Evolutionary conservation across 1,284 basidiomycete genomes (phyloP).

Genomic region (Retiboletus flavoniger): DNA sequence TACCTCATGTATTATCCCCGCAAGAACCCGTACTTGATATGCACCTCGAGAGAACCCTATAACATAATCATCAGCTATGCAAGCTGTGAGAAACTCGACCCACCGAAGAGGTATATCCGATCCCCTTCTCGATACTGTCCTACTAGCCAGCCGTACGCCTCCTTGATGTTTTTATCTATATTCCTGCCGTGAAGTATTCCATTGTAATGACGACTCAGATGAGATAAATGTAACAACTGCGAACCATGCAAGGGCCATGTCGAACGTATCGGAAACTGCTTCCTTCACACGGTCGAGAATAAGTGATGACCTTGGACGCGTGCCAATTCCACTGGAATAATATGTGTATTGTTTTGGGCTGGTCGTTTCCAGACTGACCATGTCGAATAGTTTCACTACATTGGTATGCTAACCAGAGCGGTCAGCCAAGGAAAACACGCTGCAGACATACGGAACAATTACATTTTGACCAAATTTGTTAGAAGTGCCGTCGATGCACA

Average conservation of each 20-base stretch:
- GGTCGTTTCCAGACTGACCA: slow-evolving; percentile 22
- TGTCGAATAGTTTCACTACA: slow-evolving; percentile 34
- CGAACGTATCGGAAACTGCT: slow-evolving; percentile 20
- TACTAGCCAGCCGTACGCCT: slow-evolving; percentile 34
- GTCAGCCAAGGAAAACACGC: slow-evolving; percentile 5
- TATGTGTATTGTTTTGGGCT: slow-evolving; percentile 30
- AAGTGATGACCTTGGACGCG: slow-evolving; percentile 26
- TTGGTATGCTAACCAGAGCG: slow-evolving; percentile 34
- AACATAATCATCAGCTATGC: not conserved
- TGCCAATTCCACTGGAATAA: slow-evolving; percentile 42
- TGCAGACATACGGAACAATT: not conserved
- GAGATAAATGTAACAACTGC: not conserved
- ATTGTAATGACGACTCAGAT: not conserved
- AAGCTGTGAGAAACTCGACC: not conserved
- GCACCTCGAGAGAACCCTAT: slow-evolving; percentile 41
- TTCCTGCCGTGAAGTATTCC: slow-evolving; percentile 12
- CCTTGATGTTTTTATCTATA: slow-evolving; percentile 23
- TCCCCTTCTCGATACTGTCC: slow-evolving; percentile 38
- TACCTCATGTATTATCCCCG: slow-evolving; percentile 43
- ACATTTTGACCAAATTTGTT: slow-evolving; percentile 18
- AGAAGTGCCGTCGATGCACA: slow-evolving; percentile 20
- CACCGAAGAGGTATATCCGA: slow-evolving; percentile 44
- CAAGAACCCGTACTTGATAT: slow-evolving; percentile 27
- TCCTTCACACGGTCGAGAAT: slow-evolving; percentile 18
- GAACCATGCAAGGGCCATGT: slow-evolving; percentile 31